Conservation (phyloP, 352 stramenopile species). For the Plasmopara muralis region DNA sequence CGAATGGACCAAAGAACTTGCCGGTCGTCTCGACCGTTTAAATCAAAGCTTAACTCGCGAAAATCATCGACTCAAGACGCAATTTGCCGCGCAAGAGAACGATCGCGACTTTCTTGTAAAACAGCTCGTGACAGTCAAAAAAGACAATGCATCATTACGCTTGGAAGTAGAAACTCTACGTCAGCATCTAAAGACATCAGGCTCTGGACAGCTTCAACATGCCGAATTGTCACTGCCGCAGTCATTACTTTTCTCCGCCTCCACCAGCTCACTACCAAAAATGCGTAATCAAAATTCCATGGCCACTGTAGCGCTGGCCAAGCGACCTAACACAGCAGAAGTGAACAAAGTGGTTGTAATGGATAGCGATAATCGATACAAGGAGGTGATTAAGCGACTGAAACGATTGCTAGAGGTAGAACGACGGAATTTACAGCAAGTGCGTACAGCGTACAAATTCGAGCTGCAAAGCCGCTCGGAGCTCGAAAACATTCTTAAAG, state of each 20-base stretch:
- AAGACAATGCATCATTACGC: conserved; percentile 83
- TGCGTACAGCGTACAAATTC: conserved; percentile 57
- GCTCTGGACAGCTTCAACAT: conserved; percentile 19
- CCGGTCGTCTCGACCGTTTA: conserved; percentile 81
- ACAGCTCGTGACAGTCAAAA: conserved; percentile 88
- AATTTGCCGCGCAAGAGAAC: conserved; percentile 90
- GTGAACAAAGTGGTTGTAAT: conserved; percentile 7
- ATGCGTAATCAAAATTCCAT: conserved; percentile 23
- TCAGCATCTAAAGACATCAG: conserved; percentile 44
- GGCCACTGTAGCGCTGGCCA: conserved; percentile 10
- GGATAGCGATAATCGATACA: conserved; percentile 79
- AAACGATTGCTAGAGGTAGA: conserved; percentile 87
- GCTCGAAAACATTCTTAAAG: conserved; percentile 72
- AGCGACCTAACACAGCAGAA: conserved; percentile 23
- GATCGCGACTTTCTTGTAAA: conserved; percentile 91
- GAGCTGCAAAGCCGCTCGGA: conserved; percentile 76
- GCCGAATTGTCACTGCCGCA: neutral
- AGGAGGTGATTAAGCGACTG: conserved; percentile 89
- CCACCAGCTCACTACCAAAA: conserved; percentile 35
- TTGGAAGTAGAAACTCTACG: conserved; percentile 50
- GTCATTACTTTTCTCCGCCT: conserved; percentile 20
- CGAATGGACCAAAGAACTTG: conserved; percentile 87
- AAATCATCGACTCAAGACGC: conserved; percentile 84
- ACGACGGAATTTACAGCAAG: conserved; percentile 71
- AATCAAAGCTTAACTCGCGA: conserved; percentile 87